A percentile compares a stretch with the other conserved stretches of the same genome.
Evolutionary conservation across 129 eudicot species (phyloP).

Genomic region (Logfia minima): DNA sequence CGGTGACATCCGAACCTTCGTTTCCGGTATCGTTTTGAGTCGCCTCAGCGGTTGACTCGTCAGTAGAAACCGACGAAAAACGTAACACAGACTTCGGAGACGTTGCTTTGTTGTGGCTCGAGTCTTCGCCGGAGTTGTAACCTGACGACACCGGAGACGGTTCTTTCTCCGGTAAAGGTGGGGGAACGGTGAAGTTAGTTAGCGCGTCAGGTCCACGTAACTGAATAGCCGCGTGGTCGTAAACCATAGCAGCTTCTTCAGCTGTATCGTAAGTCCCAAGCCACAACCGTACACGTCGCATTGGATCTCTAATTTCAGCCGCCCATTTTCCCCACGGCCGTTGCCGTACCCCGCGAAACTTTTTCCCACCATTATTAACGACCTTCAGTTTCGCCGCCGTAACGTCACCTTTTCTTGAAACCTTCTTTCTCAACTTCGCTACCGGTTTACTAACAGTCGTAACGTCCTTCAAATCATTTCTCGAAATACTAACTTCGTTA

Average conservation of each 20-base stretch:
- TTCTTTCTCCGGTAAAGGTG: slow-evolving; percentile 20
- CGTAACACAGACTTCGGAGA: slow-evolving; percentile 80
- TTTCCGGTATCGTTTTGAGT: slow-evolving; percentile 33
- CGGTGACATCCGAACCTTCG: slow-evolving; percentile 25
- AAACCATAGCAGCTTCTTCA: slow-evolving; percentile 97
- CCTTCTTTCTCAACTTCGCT: slow-evolving; percentile 14
- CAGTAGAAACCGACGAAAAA: slow-evolving; percentile 30
- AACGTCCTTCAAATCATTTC: slow-evolving; percentile 3
- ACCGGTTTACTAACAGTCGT: slow-evolving; percentile 2
- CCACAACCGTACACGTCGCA: slow-evolving; percentile 84
- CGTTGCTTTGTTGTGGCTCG: slow-evolving; percentile 29
- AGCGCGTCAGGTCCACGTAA: slow-evolving; percentile 96
- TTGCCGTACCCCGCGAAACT: slow-evolving; percentile 90
- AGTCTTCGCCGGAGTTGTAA: slow-evolving; percentile 57
- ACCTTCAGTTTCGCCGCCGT: slow-evolving; percentile 30
- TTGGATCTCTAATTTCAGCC: slow-evolving; percentile 96
- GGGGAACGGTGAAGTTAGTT: slow-evolving; percentile 69
- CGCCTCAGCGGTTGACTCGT: slow-evolving; percentile 48
- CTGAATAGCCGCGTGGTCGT: slow-evolving; percentile 96
- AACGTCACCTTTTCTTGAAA: slow-evolving; percentile 3
- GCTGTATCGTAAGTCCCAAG: slow-evolving; percentile 91
- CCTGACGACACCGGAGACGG: slow-evolving; percentile 34
- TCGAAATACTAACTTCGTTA: slow-evolving; percentile 51
- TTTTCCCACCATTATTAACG: slow-evolving; percentile 32
- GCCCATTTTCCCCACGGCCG: slow-evolving; percentile 99